Evolutionary conservation across 2,329 filamentous ascomycete genomes (phyloP), one percentile per base, ranked within the genome.

Genomic region (Aschersonia sp.): DNA sequence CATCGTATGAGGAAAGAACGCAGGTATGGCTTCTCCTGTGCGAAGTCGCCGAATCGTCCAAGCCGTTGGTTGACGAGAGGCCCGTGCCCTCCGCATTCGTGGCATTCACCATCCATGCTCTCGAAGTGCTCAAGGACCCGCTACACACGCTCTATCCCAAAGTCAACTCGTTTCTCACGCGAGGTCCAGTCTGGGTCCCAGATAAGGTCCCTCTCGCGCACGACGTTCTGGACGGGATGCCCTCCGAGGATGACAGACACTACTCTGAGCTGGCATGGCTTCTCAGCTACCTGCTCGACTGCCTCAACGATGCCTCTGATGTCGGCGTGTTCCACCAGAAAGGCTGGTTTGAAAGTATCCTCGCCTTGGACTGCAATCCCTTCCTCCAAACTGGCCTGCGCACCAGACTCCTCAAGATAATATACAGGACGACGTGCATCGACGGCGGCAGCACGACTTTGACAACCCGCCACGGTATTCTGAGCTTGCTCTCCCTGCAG

Each of bases 91-190:
- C 82, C 51, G 72, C 87, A 10, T 79, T 87, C 5, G 76, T 81
- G n/a, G 77, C 83, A 9, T 92, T 95, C 56, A 82, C 87, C 6
- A 73, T 76, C 44, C 78, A 79, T 53, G 79, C 81, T 1, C 70
- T 94, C 6, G 68, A 75, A 1, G 78, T 94, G 12, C 67, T 94
- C 43, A 75, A 73, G 29, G 81, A 87, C 51, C 90, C 90, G 0
- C 72, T 87, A 12, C 87, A 94, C 59, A 78, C 78, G 51, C 75
- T 96, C 39, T 97, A 95, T 61, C 78, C 80, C 49, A 95, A 95
- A 60, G 69, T 92, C 64, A 95, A 94, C 67, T 71, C 74, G 5
- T 96, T 89, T 61, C 75, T 97, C 37, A 86, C 86, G 29, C 80
- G 80, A 46, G 77, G 80, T 0, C 89, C 90, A 1, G 64, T 72